Base-by-base conservation (phyloP, 257 asterid species). In the Salvia miltiorrhiza region DNA sequence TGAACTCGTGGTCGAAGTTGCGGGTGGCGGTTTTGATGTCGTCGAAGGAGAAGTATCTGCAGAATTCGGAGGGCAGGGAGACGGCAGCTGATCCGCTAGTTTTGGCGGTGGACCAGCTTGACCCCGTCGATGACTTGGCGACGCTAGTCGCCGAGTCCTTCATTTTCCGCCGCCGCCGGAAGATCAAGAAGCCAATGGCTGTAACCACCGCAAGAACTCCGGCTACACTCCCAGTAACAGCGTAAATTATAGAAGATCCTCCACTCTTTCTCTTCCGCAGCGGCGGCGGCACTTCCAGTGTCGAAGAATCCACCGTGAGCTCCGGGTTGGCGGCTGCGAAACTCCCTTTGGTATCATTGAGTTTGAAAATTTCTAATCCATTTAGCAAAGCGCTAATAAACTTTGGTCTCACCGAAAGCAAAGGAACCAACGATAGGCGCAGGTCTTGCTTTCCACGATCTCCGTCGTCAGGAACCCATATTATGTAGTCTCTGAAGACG, bases 281-380 rank as follows among this genome's bases (percentile, higher is more conserved):
- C 2, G 3, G 43, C 23, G 47, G 45, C 9, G 17, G 37, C 12
- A 19, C 16, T 4, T 0, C 28, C 6, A 69, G 43, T 11, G 53
- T 3, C 4, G 49, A 20, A n/a, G 73, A 16, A 16, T 2, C 28
- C 7, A 0, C 2, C 2, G 0, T 7, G n/a, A 4, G 55, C 4
- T 62, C 71, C 23, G 87, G 85, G 60, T 88, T 88, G 17, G 81
- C 65, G 1, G 77, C 91, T 1, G 86, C 88, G 0, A 88, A 78
- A 45, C 70, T 86, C 41, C 78, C 1, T 1, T 1, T 30, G 0
- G 77, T 0, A 4, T 56, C 74, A 56, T 28, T 84, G 63, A 88
- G 64, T 72, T 82, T 88, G 79, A 84, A 84, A 8, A 86, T 79
- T 71, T 84, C 96, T 2, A 88, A 30, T 0, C 96, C 96, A 57